Evolutionary conservation across 768 basidiomycete genomes (phyloP), one percentile per base, ranked within the genome.

Genomic region (Jaapia argillacea): DNA sequence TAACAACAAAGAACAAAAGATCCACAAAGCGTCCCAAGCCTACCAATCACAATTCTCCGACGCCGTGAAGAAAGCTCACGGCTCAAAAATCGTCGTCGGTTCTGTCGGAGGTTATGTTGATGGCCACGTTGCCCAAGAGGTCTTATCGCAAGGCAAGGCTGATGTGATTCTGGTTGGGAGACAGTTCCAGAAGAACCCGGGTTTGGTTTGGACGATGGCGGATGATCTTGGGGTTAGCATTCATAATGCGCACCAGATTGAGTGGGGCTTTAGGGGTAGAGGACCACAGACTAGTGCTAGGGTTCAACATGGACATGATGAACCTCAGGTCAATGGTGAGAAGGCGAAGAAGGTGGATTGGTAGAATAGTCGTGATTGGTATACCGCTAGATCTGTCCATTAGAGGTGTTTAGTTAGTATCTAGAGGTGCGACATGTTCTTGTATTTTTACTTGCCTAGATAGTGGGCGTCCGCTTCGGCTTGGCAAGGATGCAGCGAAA

Each of bases 21-120:
- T 18, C 21, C 13, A n/a, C 20, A n/a, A 18, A 7, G 39, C 27
- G 37, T 62, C 62, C 0, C 61, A 58, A 5, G 68, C 67, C 2
- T 78, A 71, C 49, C 78, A 86, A 61, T 73, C 77, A 0, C 74
- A 66, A 0, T 75, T 78, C 45, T 71, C 78, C 0, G 64, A 66
- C n/a, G 68, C 68, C 5, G 73, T 75, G 42, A 74, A 76, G 53
- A 58, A 68, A 38, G 69, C 59, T 4, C 60, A 63, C 23, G 70
- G 71, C 1, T 64, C 68, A 43, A 62, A 53, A 50, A 52, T 67
- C 33, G 56, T 76, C 28, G 67, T 81, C 44, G 66, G 71, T 7
- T 54, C 69, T 18, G 74, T 77, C 21, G 84, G 84, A 1, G 63
- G 69, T 6, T 78, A 86, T 50, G 74, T 67, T 0, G 63, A 65